phyloP scores from a whole-genome alignment of 768 basidiomycete genomes.

The Boletus subparvulus region DNA sequence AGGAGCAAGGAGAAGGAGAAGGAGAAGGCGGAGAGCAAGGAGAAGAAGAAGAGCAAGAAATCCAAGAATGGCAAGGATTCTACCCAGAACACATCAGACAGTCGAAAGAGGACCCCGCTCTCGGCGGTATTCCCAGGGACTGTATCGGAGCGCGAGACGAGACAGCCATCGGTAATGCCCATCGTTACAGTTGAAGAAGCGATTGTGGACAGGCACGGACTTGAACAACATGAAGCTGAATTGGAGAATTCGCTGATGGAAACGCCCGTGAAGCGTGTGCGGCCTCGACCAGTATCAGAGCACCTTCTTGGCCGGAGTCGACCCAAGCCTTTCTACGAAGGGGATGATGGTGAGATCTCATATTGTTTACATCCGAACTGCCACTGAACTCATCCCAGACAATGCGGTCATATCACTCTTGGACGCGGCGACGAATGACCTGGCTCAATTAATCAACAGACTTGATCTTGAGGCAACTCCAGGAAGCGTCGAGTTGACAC shows the following conservation, averaged over 20 bases:
- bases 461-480: slow-evolving; percentile 83
- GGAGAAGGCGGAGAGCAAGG: slow-evolving; percentile 30
- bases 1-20: slow-evolving; percentile 39
- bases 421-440: slow-evolving; percentile 79
- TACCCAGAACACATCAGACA: slow-evolving; percentile 49
- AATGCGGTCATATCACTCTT: slow-evolving; percentile 64
- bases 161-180: slow-evolving; percentile 10
- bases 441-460: slow-evolving; percentile 74
- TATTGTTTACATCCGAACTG: not conserved
- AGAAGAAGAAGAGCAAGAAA: slow-evolving; percentile 34
- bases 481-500: slow-evolving; percentile 48
- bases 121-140: slow-evolving; percentile 59
- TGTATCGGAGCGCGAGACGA: slow-evolving; percentile 17
- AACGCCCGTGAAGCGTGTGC: slow-evolving; percentile 41
- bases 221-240: not conserved
- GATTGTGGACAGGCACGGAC: slow-evolving; percentile 50
- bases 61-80: slow-evolving; percentile 32
- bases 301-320: slow-evolving; percentile 51
- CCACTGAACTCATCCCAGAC: slow-evolving; percentile 15
- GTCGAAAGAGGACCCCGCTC: slow-evolving; percentile 52
- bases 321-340: slow-evolving; percentile 49
- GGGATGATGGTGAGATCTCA: slow-evolving; percentile 41
- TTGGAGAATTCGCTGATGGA: slow-evolving; percentile 3
- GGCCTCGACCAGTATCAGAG: slow-evolving; percentile 64
- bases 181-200: slow-evolving; percentile 51